These are phyloP conservation scores for Aspergillus oerlinghausenensis DNA, from an alignment of 2,329 filamentous ascomycete species.

Conservation along the genomic window DNA sequence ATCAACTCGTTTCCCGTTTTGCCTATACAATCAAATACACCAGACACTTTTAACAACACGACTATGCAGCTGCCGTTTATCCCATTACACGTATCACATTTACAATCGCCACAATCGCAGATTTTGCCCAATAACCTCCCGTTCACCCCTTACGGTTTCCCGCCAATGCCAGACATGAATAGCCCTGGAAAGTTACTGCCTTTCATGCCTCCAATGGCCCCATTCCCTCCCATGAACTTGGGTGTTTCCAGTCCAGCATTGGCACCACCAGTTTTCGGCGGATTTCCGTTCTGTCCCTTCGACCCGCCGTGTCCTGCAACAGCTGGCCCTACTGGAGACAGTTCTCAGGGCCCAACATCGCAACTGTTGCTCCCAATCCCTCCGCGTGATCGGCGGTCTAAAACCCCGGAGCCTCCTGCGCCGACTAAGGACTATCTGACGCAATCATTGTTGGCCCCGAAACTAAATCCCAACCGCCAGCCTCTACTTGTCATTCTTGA, in stretches of 20 bases:
- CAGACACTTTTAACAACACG: not conserved
- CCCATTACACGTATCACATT: slow-evolving; percentile 1
- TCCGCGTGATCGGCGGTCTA: not conserved
- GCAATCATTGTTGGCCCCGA: slow-evolving; percentile 46
- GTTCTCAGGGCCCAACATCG: slow-evolving; percentile 3
- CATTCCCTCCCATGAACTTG: slow-evolving; percentile 10
- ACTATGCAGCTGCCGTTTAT: slow-evolving; percentile 7
- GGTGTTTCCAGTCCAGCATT: slow-evolving; percentile 4
- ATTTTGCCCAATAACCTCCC: slow-evolving; percentile 3
- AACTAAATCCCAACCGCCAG: slow-evolving; percentile 45
- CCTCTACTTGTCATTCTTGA: slow-evolving; percentile 80
- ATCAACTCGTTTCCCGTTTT: slow-evolving; percentile 8
- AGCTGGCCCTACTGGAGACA: slow-evolving; percentile 1
- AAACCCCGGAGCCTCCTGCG: slow-evolving; percentile 43
- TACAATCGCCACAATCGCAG: slow-evolving; percentile 2
- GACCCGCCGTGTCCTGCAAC: slow-evolving; percentile 4
- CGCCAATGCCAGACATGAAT: slow-evolving; percentile 9
- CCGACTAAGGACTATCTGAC: slow-evolving; percentile 59
- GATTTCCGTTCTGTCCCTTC: slow-evolving; percentile 4
- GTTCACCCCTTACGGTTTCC: slow-evolving; percentile 3
- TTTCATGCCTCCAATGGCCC: slow-evolving; percentile 6
- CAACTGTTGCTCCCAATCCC: slow-evolving; percentile 9
- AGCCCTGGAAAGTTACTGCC: slow-evolving; percentile 5
- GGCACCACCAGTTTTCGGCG: slow-evolving; percentile 7
- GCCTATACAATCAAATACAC: not conserved